phyloP scores from a whole-genome alignment of 371 early-diverging fungal species.

The Smittium culicis region DNA sequence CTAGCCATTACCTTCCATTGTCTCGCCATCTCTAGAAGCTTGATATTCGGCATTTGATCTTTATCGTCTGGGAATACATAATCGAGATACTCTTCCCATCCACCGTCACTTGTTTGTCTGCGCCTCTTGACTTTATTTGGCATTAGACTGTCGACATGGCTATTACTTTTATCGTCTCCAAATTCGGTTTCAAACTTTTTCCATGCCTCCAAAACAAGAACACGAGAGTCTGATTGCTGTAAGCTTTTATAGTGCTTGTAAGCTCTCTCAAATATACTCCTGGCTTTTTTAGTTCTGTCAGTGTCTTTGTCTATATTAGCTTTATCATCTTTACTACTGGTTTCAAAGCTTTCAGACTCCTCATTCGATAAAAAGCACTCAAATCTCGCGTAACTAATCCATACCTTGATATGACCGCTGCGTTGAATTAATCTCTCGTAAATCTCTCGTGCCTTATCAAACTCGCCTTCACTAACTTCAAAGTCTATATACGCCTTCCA shows the following conservation, averaged over 20 bases:
- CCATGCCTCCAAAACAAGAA: constrained; percentile 75
- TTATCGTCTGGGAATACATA: constrained; percentile 95
- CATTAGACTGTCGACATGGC: constrained; percentile 50
- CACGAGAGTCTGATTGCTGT: constrained; percentile 48
- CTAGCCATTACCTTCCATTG: constrained; percentile 73
- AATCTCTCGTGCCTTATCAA: constrained; percentile 53
- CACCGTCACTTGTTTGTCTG: constrained; percentile 36
- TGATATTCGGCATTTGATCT: constrained; percentile 65
- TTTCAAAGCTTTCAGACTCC: not conserved
- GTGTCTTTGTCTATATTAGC: not conserved
- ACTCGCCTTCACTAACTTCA: constrained; percentile 70
- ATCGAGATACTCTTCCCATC: constrained; percentile 93
- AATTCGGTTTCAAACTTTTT: constrained; percentile 67
- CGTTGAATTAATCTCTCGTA: constrained; percentile 73
- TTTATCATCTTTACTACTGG: not conserved
- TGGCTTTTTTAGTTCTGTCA: constrained; percentile 38
- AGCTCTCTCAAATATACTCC: constrained; percentile 59
- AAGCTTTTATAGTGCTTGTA: constrained; percentile 51
- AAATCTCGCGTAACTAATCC: constrained; percentile 85
- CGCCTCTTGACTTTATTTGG: constrained; percentile 86
- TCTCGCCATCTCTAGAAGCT: constrained; percentile 79
- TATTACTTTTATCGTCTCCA: constrained; percentile 40
- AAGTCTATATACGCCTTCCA: constrained; percentile 97
- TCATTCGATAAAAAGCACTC: constrained; percentile 37
- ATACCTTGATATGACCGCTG: constrained; percentile 93